Evolutionary conservation across 2,329 filamentous ascomycete genomes (phyloP).

Genomic region (Penicillium sp.): DNA sequence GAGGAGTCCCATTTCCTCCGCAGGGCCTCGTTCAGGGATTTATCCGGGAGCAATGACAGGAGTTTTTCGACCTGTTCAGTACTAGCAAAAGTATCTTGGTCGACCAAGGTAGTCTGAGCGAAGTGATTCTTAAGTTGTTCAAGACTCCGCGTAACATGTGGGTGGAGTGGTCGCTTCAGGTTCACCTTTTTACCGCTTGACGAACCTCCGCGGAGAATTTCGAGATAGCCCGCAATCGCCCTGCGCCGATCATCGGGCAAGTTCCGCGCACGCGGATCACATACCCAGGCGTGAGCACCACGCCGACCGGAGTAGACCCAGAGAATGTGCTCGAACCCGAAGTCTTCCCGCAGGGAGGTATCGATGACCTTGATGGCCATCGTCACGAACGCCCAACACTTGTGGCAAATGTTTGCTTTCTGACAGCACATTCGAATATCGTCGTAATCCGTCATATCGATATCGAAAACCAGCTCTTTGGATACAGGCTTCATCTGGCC

Average conservation of each 20-base stretch:
- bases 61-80: slow-evolving; percentile 70
- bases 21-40: slow-evolving; percentile 68
- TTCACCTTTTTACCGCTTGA: slow-evolving; percentile 86
- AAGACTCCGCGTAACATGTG: slow-evolving; percentile 80
- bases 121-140: slow-evolving; percentile 82
- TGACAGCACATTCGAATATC: slow-evolving; percentile 92
- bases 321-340: slow-evolving; percentile 93
- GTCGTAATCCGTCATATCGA: slow-evolving; percentile 98
- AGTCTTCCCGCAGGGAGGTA: slow-evolving; percentile 80
- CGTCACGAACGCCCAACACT: slow-evolving; percentile 95
- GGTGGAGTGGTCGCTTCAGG: slow-evolving; percentile 76
- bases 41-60: slow-evolving; percentile 79
- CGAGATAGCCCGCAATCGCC: slow-evolving; percentile 83
- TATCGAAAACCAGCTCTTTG: slow-evolving; percentile 98
- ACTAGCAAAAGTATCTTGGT: slow-evolving; percentile 79
- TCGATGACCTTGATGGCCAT: slow-evolving; percentile 97
- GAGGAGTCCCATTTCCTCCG: slow-evolving; percentile 87
- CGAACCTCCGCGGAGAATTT: slow-evolving; percentile 80
- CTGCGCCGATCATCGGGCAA: slow-evolving; percentile 82
- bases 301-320: slow-evolving; percentile 98
- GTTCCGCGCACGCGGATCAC: slow-evolving; percentile 76
- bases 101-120: slow-evolving; percentile 70
- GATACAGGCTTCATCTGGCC: slow-evolving; percentile 78
- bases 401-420: slow-evolving; percentile 86
- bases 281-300: slow-evolving; percentile 97